Evolutionary conservation across 1,139 yeast genomes (phyloP).

Genomic region (Sugiyamaella pinicola): DNA sequence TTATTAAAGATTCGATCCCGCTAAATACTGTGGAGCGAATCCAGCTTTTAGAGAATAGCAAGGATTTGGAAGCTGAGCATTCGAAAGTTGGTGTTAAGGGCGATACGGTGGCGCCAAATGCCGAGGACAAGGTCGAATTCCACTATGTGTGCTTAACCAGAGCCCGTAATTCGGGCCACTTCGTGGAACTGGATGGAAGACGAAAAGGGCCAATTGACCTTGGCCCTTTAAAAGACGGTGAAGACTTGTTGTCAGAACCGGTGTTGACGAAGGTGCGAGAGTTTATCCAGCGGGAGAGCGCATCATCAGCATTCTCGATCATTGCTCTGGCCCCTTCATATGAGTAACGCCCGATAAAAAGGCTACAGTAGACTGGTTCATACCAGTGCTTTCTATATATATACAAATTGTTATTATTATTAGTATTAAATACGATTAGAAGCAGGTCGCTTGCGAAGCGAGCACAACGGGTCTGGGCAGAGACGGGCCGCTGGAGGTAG

Average conservation of each 20-base stretch:
- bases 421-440: no score
- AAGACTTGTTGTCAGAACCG: constrained; percentile 57
- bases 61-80: constrained; percentile 57
- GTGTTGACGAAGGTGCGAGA: constrained; percentile 60
- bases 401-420: no score
- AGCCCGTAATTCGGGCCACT: constrained; percentile 48
- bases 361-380: no score
- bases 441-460: no score
- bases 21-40: constrained; percentile 47
- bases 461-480: no score
- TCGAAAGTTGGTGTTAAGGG: constrained; percentile 66
- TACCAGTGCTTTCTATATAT: no score
- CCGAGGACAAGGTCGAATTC: constrained; percentile 62
- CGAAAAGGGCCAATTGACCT: constrained; percentile 73
- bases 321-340: constrained; percentile 38
- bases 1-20: constrained; percentile 36
- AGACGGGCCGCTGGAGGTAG: no score
- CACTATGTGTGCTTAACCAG: constrained; percentile 81
- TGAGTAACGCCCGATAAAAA: not conserved
- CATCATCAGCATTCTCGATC: constrained; percentile 40
- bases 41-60: constrained; percentile 49
- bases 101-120: constrained; percentile 76
- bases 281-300: constrained; percentile 55
- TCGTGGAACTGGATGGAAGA: constrained; percentile 89
- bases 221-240: constrained; percentile 49